Base-by-base conservation (phyloP, 75 land plant genomes). In the Larix kaempferi region DNA sequence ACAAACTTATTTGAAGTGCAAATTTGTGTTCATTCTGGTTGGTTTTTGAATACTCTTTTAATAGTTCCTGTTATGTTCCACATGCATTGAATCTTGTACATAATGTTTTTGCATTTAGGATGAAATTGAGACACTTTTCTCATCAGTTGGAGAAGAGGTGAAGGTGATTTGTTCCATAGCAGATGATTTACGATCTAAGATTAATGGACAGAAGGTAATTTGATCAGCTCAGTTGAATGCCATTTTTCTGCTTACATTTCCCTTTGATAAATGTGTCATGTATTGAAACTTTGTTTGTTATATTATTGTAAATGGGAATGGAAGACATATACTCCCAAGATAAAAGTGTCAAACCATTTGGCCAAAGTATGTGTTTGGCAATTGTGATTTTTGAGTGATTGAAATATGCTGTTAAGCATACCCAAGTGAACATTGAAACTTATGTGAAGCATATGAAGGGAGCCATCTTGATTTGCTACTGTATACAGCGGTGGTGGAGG, bases 191-290 rank as follows among this genome's bases (percentile, higher is more conserved):
- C 84, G 86, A n/a, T 17, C 62, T 27, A 52, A 33, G 21, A 74
- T 84, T 35, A 84, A 81, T 77, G 86, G 86, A 4, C 37, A 60
- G 39, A 77, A 81, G 84, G 86, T 84, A 5, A 69, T 37, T 11
- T 12, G 7, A 37, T 39, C 39, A 37, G 19, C 7, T 19, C 19
- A 37, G 19, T 39, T 67, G 19, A 67, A 39, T 66, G 3, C 11
- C 49, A 6, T 35, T 44, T 8, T 6, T 2, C 39, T 67, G 71
- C 49, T 6, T 4, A 0, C 0, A 5, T n/a, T 21, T 67, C 12
- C 10, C 39, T 67, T 6, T 67, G n/a, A 35, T 39, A 7, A 17
- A 37, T 8, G 21, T 67, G 71, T 15, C 49, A 37, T 37, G 19
- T 7, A 19, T 37, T 35, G 44, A 39, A 37, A 57, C 5, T 16